A percentile compares a stretch with the other conserved stretches of the same genome.
These are phyloP conservation scores for Pleurotus tuoliensis DNA, from an alignment of 768 basidiomycete genomes.

Conservation along the genomic window DNA sequence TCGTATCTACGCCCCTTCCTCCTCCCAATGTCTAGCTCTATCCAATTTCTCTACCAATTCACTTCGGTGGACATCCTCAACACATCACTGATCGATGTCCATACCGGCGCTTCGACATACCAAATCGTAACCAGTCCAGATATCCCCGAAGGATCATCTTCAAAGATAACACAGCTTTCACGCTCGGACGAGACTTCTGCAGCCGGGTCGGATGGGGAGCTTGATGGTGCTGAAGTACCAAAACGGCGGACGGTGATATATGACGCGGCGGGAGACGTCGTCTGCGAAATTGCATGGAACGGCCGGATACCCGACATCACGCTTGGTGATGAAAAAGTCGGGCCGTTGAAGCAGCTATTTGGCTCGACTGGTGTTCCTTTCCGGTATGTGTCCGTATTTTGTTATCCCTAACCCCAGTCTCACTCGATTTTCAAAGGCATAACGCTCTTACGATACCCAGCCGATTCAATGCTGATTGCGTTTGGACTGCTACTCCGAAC, in stretches of 20 bases:
- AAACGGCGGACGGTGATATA: constrained; percentile 38
- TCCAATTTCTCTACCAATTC: constrained; percentile 51
- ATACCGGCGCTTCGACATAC: constrained; percentile 45
- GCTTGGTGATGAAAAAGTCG: constrained; percentile 47
- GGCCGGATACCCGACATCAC: constrained; percentile 49
- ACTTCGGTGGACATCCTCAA: constrained; percentile 56
- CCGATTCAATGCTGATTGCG: constrained; percentile 57
- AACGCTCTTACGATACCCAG: constrained; percentile 58
- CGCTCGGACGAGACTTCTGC: constrained; percentile 13
- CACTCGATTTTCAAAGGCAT: constrained; percentile 29
- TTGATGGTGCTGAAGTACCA: background rate
- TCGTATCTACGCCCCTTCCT: background rate
- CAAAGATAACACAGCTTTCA: background rate
- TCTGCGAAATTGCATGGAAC: constrained; percentile 50
- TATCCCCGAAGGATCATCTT: constrained; percentile 26
- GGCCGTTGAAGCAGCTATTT: constrained; percentile 52
- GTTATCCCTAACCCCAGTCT: background rate
- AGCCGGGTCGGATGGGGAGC: constrained; percentile 13
- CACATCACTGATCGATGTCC: constrained; percentile 47
- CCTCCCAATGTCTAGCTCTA: background rate
- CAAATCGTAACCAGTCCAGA: constrained; percentile 40
- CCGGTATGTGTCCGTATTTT: constrained; percentile 35
- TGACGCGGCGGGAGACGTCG: constrained; percentile 35
- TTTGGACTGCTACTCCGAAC: constrained; percentile 56
- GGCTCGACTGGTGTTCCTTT: constrained; percentile 51